These are phyloP conservation scores for Primulina huaijiensis DNA, from an alignment of 257 asterid species.

Conservation along the genomic window DNA sequence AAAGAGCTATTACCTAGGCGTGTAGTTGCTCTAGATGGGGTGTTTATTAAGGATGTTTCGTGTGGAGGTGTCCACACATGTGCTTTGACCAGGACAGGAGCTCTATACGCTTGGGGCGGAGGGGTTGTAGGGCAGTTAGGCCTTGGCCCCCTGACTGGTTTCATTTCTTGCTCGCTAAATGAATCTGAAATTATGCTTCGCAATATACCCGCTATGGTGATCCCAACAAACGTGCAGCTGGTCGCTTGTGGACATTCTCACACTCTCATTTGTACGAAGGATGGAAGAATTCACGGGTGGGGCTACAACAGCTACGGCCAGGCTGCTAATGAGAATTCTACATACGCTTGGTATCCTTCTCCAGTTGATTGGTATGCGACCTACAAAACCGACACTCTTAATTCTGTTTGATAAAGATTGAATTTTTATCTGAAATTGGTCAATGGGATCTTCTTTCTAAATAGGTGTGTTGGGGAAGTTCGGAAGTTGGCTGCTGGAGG, in stretches of 20 bases:
- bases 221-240: slow-evolving; percentile 67
- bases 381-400: background rate
- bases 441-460: slow-evolving; percentile 17
- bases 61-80: slow-evolving; percentile 97
- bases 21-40: slow-evolving; percentile 73
- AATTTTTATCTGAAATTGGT: background rate
- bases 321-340: slow-evolving; percentile 89
- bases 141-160: slow-evolving; percentile 74
- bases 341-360: slow-evolving; percentile 95
- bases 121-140: slow-evolving; percentile 93
- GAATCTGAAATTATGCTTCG: slow-evolving; percentile 73
- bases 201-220: slow-evolving; percentile 75
- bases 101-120: slow-evolving; percentile 96
- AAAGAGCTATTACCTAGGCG: slow-evolving; percentile 86
- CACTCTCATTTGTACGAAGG: slow-evolving; percentile 77
- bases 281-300: slow-evolving; percentile 95
- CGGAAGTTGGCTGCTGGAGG: slow-evolving; percentile 91
- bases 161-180: slow-evolving; percentile 52
- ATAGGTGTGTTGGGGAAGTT: slow-evolving; percentile 92
- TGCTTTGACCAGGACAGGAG: slow-evolving; percentile 75
- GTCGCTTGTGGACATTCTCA: slow-evolving; percentile 93
- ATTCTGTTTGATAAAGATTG: background rate
- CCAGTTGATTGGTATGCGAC: slow-evolving; percentile 81
- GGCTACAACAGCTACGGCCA: slow-evolving; percentile 97
- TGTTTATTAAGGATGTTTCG: slow-evolving; percentile 53